Conservation (phyloP, 805 yeast genomes). For the Grigorovia jiainica region DNA sequence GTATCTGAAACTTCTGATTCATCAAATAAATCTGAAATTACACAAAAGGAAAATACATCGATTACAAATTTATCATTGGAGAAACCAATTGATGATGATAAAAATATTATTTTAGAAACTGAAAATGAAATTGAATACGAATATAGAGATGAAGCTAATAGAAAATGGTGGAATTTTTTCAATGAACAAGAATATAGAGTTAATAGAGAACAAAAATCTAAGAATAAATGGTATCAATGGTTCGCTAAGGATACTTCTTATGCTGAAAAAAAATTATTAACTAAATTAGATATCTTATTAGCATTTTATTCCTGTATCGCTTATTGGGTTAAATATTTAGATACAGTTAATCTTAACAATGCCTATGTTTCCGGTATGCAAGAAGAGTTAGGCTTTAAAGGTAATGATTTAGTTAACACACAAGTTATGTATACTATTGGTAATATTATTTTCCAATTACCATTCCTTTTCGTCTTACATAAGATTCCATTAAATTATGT, state of each 20-base stretch:
- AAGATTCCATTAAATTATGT: slow-evolving; percentile 41
- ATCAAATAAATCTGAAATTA: too few species aligned
- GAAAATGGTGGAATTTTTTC: slow-evolving; percentile 39
- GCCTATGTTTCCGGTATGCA: slow-evolving; percentile 62
- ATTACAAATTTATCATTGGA: neutral
- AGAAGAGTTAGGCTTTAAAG: slow-evolving; percentile 47
- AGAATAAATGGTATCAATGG: slow-evolving; percentile 27
- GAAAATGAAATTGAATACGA: slow-evolving; percentile 30
- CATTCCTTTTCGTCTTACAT: slow-evolving; percentile 52
- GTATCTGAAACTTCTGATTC: neutral
- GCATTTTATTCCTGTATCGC: slow-evolving; percentile 47
- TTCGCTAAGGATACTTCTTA: slow-evolving; percentile 30
- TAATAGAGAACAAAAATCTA: slow-evolving; percentile 26
- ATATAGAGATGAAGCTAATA: slow-evolving; percentile 31
- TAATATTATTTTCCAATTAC: slow-evolving; percentile 51
- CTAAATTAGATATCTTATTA: slow-evolving; percentile 47
- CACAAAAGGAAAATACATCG: neutral
- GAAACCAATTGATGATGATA: neutral
- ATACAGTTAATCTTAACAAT: slow-evolving; percentile 49
- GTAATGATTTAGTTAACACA: slow-evolving; percentile 54
- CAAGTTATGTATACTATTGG: slow-evolving; percentile 55
- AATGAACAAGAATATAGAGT: slow-evolving; percentile 44
- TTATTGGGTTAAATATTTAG: slow-evolving; percentile 62
- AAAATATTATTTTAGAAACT: neutral
- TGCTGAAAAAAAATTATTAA: slow-evolving; percentile 36